phyloP scores from a whole-genome alignment of 768 basidiomycete genomes.

The Flagelloscypha sp. region DNA sequence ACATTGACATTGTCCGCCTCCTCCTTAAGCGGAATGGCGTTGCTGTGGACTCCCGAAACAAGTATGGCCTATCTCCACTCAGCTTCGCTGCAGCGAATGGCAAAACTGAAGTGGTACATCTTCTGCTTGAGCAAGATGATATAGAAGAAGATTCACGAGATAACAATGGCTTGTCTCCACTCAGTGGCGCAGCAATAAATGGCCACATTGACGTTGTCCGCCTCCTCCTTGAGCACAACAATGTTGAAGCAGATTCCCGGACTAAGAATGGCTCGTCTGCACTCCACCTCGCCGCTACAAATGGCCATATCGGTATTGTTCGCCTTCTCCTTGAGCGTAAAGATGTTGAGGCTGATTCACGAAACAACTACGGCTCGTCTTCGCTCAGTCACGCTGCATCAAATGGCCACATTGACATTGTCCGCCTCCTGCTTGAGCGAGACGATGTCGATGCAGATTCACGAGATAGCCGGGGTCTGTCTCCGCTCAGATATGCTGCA shows the following conservation, averaged over 20 bases:
- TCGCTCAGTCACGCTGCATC: background rate
- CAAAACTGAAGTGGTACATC: background rate
- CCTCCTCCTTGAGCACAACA: background rate
- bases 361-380: background rate
- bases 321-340: background rate
- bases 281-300: background rate
- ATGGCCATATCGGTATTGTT: background rate
- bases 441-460: background rate
- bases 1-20: background rate
- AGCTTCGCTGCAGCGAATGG: background rate
- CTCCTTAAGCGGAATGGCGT: background rate
- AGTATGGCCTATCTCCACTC: background rate
- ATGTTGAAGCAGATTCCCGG: background rate
- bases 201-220: background rate
- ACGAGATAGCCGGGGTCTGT: background rate
- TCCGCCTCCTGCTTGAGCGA: background rate
- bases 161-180: no score
- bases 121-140: background rate
- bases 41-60: background rate
- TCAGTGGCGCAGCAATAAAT: background rate
- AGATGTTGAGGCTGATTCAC: background rate
- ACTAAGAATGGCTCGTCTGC: background rate
- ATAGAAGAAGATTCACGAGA: background rate
- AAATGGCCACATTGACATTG: background rate
- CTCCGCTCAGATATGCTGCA: background rate